Evolutionary conservation across 73 alveolate genomes (phyloP).

Genomic region (Tetrahymena elliotti): DNA sequence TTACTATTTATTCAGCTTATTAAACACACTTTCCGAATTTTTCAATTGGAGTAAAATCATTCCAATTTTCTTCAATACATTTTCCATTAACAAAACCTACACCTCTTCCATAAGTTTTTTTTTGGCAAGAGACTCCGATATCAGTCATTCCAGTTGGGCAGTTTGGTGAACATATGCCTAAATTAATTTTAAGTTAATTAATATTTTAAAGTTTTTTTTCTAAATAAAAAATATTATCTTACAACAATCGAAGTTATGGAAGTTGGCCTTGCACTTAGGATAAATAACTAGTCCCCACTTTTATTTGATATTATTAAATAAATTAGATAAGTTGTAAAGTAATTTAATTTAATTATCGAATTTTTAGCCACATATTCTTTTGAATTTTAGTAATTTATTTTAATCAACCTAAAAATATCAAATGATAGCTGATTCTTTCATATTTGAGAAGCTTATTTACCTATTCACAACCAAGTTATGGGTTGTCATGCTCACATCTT

Average conservation of each 20-base stretch:
- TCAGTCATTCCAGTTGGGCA: slow-evolving; percentile 36
- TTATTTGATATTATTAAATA: background rate
- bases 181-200: background rate
- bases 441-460: background rate
- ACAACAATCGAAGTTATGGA: slow-evolving; percentile 38
- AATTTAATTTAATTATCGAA: background rate
- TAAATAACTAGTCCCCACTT: slow-evolving; percentile 41
- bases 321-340: background rate
- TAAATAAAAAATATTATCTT: background rate
- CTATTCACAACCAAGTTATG: background rate
- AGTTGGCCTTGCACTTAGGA: slow-evolving; percentile 25
- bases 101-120: slow-evolving; percentile 43
- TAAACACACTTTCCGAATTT: background rate
- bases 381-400: background rate
- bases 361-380: background rate
- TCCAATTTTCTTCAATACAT: background rate
- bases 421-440: background rate
- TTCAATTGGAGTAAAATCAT: background rate
- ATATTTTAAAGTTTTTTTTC: background rate
- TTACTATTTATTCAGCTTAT: background rate
- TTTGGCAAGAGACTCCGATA: slow-evolving; percentile 40
- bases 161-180: slow-evolving; percentile 35
- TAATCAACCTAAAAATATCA: background rate
- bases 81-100: slow-evolving; percentile 15
- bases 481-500: background rate